phyloP scores from a whole-genome alignment of 148 eudicot genomes.

The Heliamphora exappendiculata region DNA sequence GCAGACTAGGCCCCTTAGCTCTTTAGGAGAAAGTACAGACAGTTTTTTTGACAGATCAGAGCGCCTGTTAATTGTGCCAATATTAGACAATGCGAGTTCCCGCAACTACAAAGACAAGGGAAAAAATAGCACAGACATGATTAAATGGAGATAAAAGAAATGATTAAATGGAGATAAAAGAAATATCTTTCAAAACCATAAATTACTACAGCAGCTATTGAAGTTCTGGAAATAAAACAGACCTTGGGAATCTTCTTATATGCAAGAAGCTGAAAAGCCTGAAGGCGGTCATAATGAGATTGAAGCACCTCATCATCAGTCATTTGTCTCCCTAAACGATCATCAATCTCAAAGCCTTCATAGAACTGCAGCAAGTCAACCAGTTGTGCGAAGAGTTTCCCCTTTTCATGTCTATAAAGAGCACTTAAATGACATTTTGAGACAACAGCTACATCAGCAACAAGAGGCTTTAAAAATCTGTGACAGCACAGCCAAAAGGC shows the following conservation, averaged over 20 bases:
- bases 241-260: constrained; percentile 91
- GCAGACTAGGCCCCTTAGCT: constrained; percentile 83
- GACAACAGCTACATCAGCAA: constrained; percentile 95
- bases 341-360: constrained; percentile 88
- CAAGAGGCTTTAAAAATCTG: constrained; percentile 84
- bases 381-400: constrained; percentile 84
- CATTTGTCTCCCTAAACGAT: constrained; percentile 79
- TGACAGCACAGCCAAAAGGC: constrained; percentile 6
- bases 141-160: neutral
- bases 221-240: neutral
- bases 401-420: constrained; percentile 78
- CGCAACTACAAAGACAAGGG: constrained; percentile 43
- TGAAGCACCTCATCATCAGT: constrained; percentile 95
- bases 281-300: constrained; percentile 87
- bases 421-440: constrained; percentile 93
- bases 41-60: constrained; percentile 82
- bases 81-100: constrained; percentile 82
- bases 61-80: constrained; percentile 81
- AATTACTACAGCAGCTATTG: neutral
- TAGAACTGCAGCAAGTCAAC: constrained; percentile 95
- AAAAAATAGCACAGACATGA: neutral
- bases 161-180: neutral
- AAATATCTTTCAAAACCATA: neutral
- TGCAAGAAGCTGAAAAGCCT: constrained; percentile 83
- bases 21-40: constrained; percentile 67